These are phyloP conservation scores for Clitocybe nebularis DNA, from an alignment of 1,284 basidiomycete species.

Conservation along the genomic window DNA sequence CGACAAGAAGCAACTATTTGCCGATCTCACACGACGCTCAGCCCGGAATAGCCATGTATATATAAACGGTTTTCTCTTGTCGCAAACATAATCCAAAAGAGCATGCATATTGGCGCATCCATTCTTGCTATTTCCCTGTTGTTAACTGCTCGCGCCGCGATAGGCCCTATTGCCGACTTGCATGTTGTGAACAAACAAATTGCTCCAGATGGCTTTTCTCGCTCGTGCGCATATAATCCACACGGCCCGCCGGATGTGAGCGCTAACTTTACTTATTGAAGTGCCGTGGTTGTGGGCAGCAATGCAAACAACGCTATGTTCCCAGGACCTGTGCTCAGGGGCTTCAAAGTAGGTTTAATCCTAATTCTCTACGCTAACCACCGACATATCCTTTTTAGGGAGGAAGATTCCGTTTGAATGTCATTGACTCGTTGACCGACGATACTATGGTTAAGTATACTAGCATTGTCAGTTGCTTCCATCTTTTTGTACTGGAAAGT, in stretches of 20 bases:
- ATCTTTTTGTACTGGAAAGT: background rate
- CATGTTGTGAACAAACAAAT: slow-evolving; percentile 2
- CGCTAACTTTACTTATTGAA: slow-evolving; percentile 9
- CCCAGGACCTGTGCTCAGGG: slow-evolving; percentile 30
- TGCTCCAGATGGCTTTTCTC: background rate
- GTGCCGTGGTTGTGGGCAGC: slow-evolving; percentile 25
- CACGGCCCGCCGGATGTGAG: too few species aligned
- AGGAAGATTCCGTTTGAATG: slow-evolving; percentile 29
- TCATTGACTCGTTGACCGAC: slow-evolving; percentile 28
- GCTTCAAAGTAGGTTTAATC: slow-evolving; percentile 21
- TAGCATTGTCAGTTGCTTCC: slow-evolving; percentile 25
- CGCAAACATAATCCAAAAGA: too few species aligned
- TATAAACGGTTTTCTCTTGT: too few species aligned
- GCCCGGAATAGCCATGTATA: too few species aligned
- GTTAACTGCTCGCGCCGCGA: background rate
- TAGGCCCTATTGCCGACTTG: slow-evolving; percentile 1
- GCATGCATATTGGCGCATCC: too few species aligned
- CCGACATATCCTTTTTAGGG: slow-evolving; percentile 18
- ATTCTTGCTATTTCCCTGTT: background rate
- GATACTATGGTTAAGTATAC: slow-evolving; percentile 29
- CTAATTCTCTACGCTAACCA: background rate
- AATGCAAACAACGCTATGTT: slow-evolving; percentile 13
- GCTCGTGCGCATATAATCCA: background rate
- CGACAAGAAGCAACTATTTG: too few species aligned
- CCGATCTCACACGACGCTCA: too few species aligned